Conservation (phyloP, 352 stramenopile species). For the Peronospora belbahrii region DNA sequence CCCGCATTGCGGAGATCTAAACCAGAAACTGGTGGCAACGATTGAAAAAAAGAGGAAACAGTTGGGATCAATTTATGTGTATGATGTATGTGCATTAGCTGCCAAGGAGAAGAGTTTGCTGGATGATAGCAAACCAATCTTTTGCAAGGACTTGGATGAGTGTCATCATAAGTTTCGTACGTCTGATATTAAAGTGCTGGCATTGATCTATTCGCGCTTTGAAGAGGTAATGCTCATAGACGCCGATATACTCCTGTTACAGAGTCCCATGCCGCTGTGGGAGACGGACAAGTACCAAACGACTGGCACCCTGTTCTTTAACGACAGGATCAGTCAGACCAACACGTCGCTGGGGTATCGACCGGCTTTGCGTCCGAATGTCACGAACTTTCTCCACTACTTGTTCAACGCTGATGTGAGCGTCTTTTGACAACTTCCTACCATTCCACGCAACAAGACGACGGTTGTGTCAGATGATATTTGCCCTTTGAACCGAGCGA, state of each 20-base stretch:
- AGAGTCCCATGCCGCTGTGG: constrained; percentile 34
- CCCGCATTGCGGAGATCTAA: constrained; percentile 37
- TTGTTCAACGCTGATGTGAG: constrained; percentile 32
- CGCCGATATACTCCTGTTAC: constrained; percentile 35
- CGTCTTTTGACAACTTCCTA: constrained; percentile 27
- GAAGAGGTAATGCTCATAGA: constrained; percentile 50
- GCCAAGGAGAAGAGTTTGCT: constrained; percentile 23
- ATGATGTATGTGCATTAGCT: constrained; percentile 27
- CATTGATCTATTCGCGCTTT: constrained; percentile 37
- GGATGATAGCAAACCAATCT: constrained; percentile 21
- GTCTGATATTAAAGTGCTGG: constrained; percentile 29
- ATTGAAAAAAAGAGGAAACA: constrained; percentile 17
- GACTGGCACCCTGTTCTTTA: constrained; percentile 47
- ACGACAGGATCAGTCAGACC: constrained; percentile 37
- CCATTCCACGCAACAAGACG: constrained; percentile 19
- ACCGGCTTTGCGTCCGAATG: constrained; percentile 10
- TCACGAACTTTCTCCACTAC: constrained; percentile 32
- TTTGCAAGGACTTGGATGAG: constrained; percentile 27
- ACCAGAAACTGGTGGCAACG: constrained; percentile 13
- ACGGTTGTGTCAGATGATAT: constrained; percentile 6
- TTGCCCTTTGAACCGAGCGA: constrained; percentile 34
- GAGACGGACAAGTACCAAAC: constrained; percentile 19
- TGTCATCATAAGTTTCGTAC: constrained; percentile 31
- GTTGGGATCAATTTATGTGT: constrained; percentile 23
- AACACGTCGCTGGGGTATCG: constrained; percentile 26